Base-by-base conservation (phyloP, 257 asterid genomes). In the Nicotiana otophora region DNA sequence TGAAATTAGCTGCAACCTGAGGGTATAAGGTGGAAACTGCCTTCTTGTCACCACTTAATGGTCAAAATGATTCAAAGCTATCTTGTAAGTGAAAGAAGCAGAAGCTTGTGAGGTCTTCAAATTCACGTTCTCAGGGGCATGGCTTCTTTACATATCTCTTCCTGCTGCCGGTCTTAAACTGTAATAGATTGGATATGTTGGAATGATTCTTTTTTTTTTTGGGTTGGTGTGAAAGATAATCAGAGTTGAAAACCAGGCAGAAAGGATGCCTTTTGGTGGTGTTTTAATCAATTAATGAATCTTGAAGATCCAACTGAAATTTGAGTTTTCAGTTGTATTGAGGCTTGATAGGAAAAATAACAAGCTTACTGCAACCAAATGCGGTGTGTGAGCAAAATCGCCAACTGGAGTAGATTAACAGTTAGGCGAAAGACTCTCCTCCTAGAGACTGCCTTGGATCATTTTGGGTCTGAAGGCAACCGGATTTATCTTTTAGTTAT, bases 51-150 rank as follows among this genome's bases (percentile, higher is more conserved):
- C 63, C 63, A 28, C 80, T 74, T 26, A 15, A 15, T 75, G 28
- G 63, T 51, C 9, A 10, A 75, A 51, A 28, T 74, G 63, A 74
- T 74, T 72, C 42, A 7, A 51, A 26, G 46, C 16, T 28, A 75
- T 75, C 46, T 75, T 75, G 80, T 75, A 15, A 75, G 63, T 75
- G 63, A 28, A 75, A 51, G 63, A 51, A 75, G 63, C 46, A 75
- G 26, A 75, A 28, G 26, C 28, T 63, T 75, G 63, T 51, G 46
- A 51, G 80, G 28, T 51, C 16, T 75, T 15, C 8, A 12, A 51
- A 16, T 51, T 26, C 63, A 23, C 5, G 10, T 48, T 26, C 61
- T 23, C 1, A 10, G 34, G 80, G 15, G 20, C 42, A 74, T 26
- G 15, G 61, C 42, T 14, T 74, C 61, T 46, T 33, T 74, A 48